Evolutionary conservation across 805 yeast species (phyloP).

Genomic region (Yarrowia osloensis): DNA sequence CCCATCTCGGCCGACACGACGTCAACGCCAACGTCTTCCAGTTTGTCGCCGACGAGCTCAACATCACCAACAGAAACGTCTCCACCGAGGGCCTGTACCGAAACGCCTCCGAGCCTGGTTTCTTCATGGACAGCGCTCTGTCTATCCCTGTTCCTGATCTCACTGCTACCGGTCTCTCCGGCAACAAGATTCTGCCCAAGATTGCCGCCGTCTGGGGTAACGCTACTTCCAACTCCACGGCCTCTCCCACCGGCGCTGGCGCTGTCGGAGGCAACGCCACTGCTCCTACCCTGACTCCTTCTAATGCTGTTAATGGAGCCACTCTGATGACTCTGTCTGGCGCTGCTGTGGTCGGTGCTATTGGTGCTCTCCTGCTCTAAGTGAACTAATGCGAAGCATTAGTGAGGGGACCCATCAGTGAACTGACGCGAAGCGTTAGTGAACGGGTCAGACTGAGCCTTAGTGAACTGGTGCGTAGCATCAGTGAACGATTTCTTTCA

Average conservation of each 20-base stretch:
- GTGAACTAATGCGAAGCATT: too few species aligned
- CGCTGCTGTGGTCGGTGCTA: background rate
- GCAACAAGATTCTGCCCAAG: constrained; percentile 26
- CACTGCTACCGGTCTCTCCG: constrained; percentile 15
- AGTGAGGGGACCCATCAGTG: too few species aligned
- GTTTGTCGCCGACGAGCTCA: constrained; percentile 46
- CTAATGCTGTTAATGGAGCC: background rate
- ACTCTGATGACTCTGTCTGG: constrained; percentile 14
- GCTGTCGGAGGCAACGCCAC: constrained; percentile 5
- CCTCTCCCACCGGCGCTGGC: background rate
- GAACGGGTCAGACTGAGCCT: too few species aligned
- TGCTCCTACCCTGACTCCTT: background rate
- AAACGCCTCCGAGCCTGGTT: constrained; percentile 26
- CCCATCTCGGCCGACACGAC: constrained; percentile 54
- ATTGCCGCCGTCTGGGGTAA: constrained; percentile 12
- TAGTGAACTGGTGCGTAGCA: too few species aligned
- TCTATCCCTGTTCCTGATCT: constrained; percentile 16
- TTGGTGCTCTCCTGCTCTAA: constrained; percentile 13
- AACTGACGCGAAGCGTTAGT: too few species aligned
- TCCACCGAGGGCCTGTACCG: constrained; percentile 26
- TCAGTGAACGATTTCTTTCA: too few species aligned
- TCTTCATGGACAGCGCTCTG: constrained; percentile 10
- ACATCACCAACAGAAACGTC: constrained; percentile 29
- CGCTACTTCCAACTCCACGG: background rate
- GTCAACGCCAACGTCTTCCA: constrained; percentile 53